Base-by-base conservation (phyloP, 805 yeast species). In the Blastobotrys attinorum region DNA sequence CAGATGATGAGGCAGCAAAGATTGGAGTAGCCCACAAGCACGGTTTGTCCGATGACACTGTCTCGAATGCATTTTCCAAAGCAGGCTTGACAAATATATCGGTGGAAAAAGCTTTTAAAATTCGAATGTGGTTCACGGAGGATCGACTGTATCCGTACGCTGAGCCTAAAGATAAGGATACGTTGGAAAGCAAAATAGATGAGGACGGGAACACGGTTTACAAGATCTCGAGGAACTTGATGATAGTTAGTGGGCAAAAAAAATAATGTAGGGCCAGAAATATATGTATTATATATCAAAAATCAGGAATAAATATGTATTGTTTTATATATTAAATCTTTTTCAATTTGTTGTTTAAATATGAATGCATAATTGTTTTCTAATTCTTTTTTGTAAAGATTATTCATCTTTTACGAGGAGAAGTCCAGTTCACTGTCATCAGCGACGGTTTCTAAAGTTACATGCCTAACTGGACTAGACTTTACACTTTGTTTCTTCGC, bases 351-450 rank as follows among this genome's bases (percentile, higher is more conserved):
- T n/a, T n/a, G n/a, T n/a, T n/a, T n/a, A n/a, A n/a, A n/a, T n/a
- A n/a, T n/a, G n/a, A n/a, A n/a, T n/a, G n/a, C n/a, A n/a, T n/a
- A 32, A 31, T 23, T n/a, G 31, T 3, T 21, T 22, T 16, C 34
- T 25, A 40, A 23, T n/a, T 27, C 11, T n/a, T n/a, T n/a, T n/a
- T n/a, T n/a, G n/a, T n/a, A n/a, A n/a, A n/a, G n/a, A n/a, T n/a
- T n/a, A n/a, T n/a, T n/a, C n/a, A n/a, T n/a, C n/a, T n/a, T n/a
- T n/a, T n/a, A n/a, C n/a, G n/a, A n/a, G n/a, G n/a, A n/a, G n/a
- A n/a, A n/a, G n/a, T n/a, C n/a, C n/a, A n/a, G n/a, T 33, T 51
- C 52, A 39, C 40, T 40, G 23, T 50, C 55, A 27, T 52, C 56
- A 7, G 37, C 48, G 15, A 53, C 52, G 2, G 49, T 42, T 31